Evolutionary conservation across 1,284 basidiomycete genomes (phyloP).

Genomic region (Singerocomus rubriflavus): DNA sequence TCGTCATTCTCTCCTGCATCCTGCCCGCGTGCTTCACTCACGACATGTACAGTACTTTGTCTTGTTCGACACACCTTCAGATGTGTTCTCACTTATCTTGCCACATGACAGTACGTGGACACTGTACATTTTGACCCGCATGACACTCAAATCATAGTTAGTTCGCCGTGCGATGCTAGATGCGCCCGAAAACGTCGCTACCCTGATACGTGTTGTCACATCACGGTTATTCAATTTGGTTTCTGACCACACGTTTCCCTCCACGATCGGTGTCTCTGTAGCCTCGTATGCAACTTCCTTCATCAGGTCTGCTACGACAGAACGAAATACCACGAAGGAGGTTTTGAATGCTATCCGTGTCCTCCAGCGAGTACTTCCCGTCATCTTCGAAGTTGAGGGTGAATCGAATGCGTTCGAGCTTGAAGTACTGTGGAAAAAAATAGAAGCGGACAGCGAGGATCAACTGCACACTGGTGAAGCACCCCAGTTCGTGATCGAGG

Average conservation of each 20-base stretch:
- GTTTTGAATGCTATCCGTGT: slow-evolving; percentile 86
- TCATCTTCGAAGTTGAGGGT: slow-evolving; percentile 80
- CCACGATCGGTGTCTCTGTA: slow-evolving; percentile 48
- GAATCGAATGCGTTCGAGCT: slow-evolving; percentile 67
- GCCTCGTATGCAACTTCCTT: slow-evolving; percentile 67
- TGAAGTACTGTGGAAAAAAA: slow-evolving; percentile 71
- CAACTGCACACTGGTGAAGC: slow-evolving; percentile 28
- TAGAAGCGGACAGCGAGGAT: slow-evolving; percentile 43
- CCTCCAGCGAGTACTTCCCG: slow-evolving; percentile 82
- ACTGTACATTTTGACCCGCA: slow-evolving; percentile 38
- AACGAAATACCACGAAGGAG: slow-evolving; percentile 74
- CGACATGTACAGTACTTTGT: slow-evolving; percentile 61
- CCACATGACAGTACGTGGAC: slow-evolving; percentile 73
- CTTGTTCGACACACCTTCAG: slow-evolving; percentile 83
- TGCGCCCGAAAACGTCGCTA: slow-evolving; percentile 82
- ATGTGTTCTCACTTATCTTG: slow-evolving; percentile 85
- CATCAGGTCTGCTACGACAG: slow-evolving; percentile 53
- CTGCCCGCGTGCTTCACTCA: slow-evolving; percentile 9
- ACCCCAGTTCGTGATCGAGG: slow-evolving; percentile 80
- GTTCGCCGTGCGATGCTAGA: slow-evolving; percentile 79
- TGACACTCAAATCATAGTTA: slow-evolving; percentile 29
- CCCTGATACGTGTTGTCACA: slow-evolving; percentile 74
- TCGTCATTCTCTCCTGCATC: slow-evolving; percentile 21
- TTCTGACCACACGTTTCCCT: slow-evolving; percentile 80
- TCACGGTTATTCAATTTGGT: slow-evolving; percentile 78